phyloP scores from a whole-genome alignment of 2,329 filamentous ascomycete genomes.

The Colletotrichum sp. region DNA sequence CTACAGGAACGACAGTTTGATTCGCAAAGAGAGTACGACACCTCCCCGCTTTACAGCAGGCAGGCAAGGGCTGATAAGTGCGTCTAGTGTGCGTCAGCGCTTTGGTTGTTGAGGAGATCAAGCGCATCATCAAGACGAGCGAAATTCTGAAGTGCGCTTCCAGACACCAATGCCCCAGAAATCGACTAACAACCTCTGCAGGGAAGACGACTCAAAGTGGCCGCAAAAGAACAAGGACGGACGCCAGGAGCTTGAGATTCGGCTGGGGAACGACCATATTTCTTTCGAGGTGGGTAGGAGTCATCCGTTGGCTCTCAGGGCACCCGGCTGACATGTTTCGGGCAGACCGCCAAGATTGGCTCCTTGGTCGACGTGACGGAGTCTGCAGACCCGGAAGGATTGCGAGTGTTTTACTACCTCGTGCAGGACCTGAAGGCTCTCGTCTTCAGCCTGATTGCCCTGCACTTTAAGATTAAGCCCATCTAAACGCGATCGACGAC shows the following conservation, averaged over 20 bases:
- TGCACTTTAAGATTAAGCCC: slow-evolving; percentile 96
- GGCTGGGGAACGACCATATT: slow-evolving; percentile 93
- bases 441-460: slow-evolving; percentile 92
- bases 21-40: slow-evolving; percentile 95
- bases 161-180: slow-evolving; percentile 26
- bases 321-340: slow-evolving; percentile 19
- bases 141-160: slow-evolving; percentile 88
- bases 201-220: slow-evolving; percentile 98
- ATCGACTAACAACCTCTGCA: slow-evolving; percentile 38
- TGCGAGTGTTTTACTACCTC: slow-evolving; percentile 98
- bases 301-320: background rate
- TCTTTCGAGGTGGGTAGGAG: slow-evolving; percentile 81
- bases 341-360: slow-evolving; percentile 94
- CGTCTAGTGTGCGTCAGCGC: slow-evolving; percentile 90
- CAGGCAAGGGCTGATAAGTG: background rate
- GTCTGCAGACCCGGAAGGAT: slow-evolving; percentile 91
- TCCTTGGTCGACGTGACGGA: slow-evolving; percentile 97
- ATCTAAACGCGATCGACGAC: slow-evolving; percentile 50
- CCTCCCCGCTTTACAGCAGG: too few relatives aligned
- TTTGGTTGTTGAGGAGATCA: slow-evolving; percentile 89
- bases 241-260: slow-evolving; percentile 93
- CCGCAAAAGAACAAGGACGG: slow-evolving; percentile 99
- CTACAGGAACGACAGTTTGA: slow-evolving; percentile 97
- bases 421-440: slow-evolving; percentile 97
- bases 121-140: slow-evolving; percentile 94